Base-by-base conservation (phyloP, 148 eudicot genomes). In the Rhododendron griersonianum region DNA sequence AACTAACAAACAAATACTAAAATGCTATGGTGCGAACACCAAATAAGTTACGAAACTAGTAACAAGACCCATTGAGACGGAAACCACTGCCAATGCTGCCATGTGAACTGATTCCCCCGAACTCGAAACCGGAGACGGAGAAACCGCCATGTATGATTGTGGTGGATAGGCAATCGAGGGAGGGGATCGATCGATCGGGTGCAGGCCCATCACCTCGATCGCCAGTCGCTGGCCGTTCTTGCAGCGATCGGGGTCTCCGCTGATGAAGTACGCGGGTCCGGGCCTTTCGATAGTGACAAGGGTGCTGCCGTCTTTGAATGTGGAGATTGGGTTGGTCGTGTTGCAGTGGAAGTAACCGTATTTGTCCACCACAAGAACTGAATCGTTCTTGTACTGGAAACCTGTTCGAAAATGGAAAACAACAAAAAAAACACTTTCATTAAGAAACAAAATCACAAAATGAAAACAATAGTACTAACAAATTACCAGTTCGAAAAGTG, bases 331-430 rank as follows among this genome's bases (percentile, higher is more conserved):
- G 5, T 84, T 87, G 83, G 76, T 91, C 18, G 77, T 67, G 75
- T 90, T 86, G 87, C 98, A 95, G 59, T 95, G 98, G 78, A 91
- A 95, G 90, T 91, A 94, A 0, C 90, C 93, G 86, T 88, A 93
- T 87, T 93, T 95, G 84, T 92, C 91, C 55, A 93, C 98, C 69
- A 86, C 90, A 3, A 91, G 53, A 7, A 95, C 96, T 5, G 98
- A 90, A 83, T 95, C 97, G n/a, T 92, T 94, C 63, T 85, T 80
- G 94, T 94, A 95, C 74, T 82, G 65, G 50, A 95, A 95, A 61
- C 91, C 98, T 95, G 86, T 71, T 35, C 13, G 44, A 61, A 16
- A 15, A 2, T 21, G 2, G 65, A 11, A 47, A 15, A 25, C 2
- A 7, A 69, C 37, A 18, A 69, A 1, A 1, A 15, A 15, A 10